Base-by-base conservation (phyloP, 2,329 filamentous ascomycete genomes). In the Chaetomiaceae sp. region DNA sequence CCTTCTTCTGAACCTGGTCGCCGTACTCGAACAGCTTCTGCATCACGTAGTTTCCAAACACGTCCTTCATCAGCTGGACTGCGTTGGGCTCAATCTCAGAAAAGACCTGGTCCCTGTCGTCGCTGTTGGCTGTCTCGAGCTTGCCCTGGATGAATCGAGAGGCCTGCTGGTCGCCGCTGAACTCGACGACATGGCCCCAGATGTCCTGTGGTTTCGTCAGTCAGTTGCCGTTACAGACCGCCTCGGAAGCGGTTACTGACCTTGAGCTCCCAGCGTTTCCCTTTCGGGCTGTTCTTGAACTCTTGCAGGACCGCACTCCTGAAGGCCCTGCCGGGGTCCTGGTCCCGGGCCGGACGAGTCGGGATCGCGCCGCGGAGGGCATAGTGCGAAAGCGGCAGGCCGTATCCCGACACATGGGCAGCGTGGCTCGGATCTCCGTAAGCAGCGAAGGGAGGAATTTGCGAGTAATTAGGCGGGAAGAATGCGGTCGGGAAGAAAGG, bases 1-100 rank as follows among this genome's bases (percentile, higher is more conserved):
- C 79, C 69, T 87, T 91, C 75, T 99, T 99, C 73, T 99, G 94
- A 0, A 85, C 81, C 70, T 96, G 91, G 62, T 90, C 95, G 36
- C 94, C 92, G 68, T 97, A 90, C 68, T 97, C 92, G 58, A 97
- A 96, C 67, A 97, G 85, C 69, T 96, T 97, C 66, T 99, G 94
- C 36, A 97, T 91, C 33, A 99, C 94, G 66, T 97, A 99, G 69
- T 99, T 99, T 50, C 94, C 94, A 66, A 96, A 99, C 0, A 97
- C 87, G 68, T 97, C 94, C 42, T 87, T 92, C 90, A 96, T 96
- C 44, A 99, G 75, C 65, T 92, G 90, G 27, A 95, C 71, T 1
- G 87, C 84, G 61, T 99, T 94, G 1, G 84, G 82, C 62, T 88
- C 81, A 42, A 99, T 90, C 69, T 97, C 94, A 0, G 80, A 77